Evolutionary conservation across 2,329 filamentous ascomycete species (phyloP).

Genomic region (Aspergillus pseudoglaucus): DNA sequence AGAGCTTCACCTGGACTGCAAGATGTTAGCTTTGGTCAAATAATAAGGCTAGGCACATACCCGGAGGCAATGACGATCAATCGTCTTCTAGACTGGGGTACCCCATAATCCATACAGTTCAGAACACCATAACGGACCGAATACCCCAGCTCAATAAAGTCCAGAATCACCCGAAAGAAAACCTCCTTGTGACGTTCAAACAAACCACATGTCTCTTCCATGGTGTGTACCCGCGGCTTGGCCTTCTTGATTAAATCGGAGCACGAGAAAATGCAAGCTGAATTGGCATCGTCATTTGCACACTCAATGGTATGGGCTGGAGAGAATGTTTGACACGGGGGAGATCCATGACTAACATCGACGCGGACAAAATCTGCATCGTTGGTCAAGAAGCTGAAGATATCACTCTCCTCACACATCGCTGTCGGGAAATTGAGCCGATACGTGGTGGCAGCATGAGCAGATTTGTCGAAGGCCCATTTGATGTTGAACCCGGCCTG

Average conservation of each 20-base stretch:
- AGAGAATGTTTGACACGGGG: slow-evolving; percentile 72
- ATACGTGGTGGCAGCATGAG: slow-evolving; percentile 53
- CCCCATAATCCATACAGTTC: slow-evolving; percentile 43
- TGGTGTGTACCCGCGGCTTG: slow-evolving; percentile 62
- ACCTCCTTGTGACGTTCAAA: slow-evolving; percentile 48
- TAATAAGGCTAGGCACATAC: slow-evolving; percentile 30
- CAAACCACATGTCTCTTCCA: slow-evolving; percentile 74
- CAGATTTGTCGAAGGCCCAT: slow-evolving; percentile 60
- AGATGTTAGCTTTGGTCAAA: slow-evolving; percentile 25
- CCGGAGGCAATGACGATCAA: slow-evolving; percentile 49
- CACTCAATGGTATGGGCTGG: slow-evolving; percentile 58
- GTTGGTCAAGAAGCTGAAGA: slow-evolving; percentile 42
- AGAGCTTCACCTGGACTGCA: slow-evolving; percentile 63
- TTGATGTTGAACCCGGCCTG: slow-evolving; percentile 53
- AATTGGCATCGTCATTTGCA: slow-evolving; percentile 61
- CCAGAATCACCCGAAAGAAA: slow-evolving; percentile 55
- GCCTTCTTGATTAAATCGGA: slow-evolving; percentile 51
- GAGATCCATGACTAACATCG: slow-evolving; percentile 68
- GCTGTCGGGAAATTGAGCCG: slow-evolving; percentile 49
- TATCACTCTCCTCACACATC: slow-evolving; percentile 29
- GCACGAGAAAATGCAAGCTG: slow-evolving; percentile 46
- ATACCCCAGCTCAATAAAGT: slow-evolving; percentile 60
- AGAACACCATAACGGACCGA: slow-evolving; percentile 64
- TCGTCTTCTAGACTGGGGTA: slow-evolving; percentile 44
- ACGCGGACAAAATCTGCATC: slow-evolving; percentile 37